Conservation (phyloP, 768 basidiomycete genomes). For the Tylopilus sp. region DNA sequence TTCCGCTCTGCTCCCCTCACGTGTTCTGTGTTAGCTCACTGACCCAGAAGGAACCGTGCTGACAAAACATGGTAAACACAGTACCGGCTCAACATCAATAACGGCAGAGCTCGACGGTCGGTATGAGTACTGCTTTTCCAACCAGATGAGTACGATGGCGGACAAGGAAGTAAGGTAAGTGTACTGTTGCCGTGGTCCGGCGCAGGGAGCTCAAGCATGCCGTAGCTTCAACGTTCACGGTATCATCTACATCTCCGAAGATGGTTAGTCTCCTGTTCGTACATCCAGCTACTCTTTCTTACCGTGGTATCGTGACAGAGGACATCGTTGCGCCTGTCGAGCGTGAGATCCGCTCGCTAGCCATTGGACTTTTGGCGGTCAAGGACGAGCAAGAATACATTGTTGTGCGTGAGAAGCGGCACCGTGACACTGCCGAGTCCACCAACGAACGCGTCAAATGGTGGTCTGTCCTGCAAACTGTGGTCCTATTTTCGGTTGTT, state of each 20-base stretch:
- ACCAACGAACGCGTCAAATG: slow-evolving; percentile 96
- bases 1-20: not conserved
- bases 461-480: slow-evolving; percentile 93
- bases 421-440: slow-evolving; percentile 91
- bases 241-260: slow-evolving; percentile 88
- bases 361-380: slow-evolving; percentile 78
- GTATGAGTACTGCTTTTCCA: slow-evolving; percentile 97
- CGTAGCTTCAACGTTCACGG: slow-evolving; percentile 96
- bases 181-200: not conserved
- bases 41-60: slow-evolving; percentile 70
- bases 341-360: slow-evolving; percentile 84
- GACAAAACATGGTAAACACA: slow-evolving; percentile 79
- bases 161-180: slow-evolving; percentile 89
- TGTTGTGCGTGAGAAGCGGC: slow-evolving; percentile 86
- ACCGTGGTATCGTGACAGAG: slow-evolving; percentile 24
- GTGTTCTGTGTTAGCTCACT: slow-evolving; percentile 52
- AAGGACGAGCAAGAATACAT: slow-evolving; percentile 99
- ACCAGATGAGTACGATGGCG: slow-evolving; percentile 95
- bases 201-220: not conserved
- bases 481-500: slow-evolving; percentile 85
- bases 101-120: slow-evolving; percentile 86
- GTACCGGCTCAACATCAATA: slow-evolving; percentile 84
- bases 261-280: slow-evolving; percentile 50
- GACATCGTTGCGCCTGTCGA: slow-evolving; percentile 94
- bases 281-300: not conserved